phyloP scores from a whole-genome alignment of 176 grass and related monocot genomes.

The Aegilops bicornis region DNA sequence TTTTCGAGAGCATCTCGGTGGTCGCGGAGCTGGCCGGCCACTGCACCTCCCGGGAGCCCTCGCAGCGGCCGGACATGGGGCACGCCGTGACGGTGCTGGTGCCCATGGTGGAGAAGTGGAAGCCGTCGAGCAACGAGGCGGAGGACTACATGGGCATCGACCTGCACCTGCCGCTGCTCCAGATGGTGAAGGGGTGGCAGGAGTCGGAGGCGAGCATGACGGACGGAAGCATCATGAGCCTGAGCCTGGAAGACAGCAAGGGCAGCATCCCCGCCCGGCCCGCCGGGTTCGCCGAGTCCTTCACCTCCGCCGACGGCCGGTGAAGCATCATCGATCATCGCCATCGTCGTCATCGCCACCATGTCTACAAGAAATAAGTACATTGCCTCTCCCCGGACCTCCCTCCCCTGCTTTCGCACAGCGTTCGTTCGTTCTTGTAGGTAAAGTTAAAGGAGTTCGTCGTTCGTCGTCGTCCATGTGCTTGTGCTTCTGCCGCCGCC shows the following conservation, averaged over 20 bases:
- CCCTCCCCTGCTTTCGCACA: background rate
- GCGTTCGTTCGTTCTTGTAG: slow-evolving; percentile 3
- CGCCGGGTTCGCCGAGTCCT: slow-evolving; percentile 81
- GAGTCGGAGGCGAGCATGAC: slow-evolving; percentile 64
- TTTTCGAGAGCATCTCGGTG: slow-evolving; percentile 57
- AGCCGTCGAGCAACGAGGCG: slow-evolving; percentile 59
- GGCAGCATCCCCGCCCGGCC: slow-evolving; percentile 94
- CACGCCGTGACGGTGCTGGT: slow-evolving; percentile 73
- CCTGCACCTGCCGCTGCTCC: slow-evolving; percentile 77
- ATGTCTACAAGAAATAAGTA: slow-evolving; percentile 37
- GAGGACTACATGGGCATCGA: slow-evolving; percentile 95
- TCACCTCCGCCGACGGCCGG: slow-evolving; percentile 92
- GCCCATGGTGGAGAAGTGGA: slow-evolving; percentile 94
- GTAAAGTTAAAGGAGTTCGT: slow-evolving; percentile 3
- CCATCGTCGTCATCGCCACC: background rate
- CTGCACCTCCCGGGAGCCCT: slow-evolving; percentile 73
- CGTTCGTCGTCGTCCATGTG: slow-evolving; percentile 23
- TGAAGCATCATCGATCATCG: slow-evolving; percentile 3
- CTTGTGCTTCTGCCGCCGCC: background rate
- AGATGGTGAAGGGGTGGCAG: slow-evolving; percentile 97
- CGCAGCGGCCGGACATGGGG: slow-evolving; percentile 84
- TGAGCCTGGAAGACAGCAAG: slow-evolving; percentile 88
- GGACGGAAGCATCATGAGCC: slow-evolving; percentile 54
- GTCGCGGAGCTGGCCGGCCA: slow-evolving; percentile 83
- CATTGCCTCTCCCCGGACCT: slow-evolving; percentile 21